Evolutionary conservation across 768 basidiomycete species (phyloP).

Genomic region (Leccinum imitatum): DNA sequence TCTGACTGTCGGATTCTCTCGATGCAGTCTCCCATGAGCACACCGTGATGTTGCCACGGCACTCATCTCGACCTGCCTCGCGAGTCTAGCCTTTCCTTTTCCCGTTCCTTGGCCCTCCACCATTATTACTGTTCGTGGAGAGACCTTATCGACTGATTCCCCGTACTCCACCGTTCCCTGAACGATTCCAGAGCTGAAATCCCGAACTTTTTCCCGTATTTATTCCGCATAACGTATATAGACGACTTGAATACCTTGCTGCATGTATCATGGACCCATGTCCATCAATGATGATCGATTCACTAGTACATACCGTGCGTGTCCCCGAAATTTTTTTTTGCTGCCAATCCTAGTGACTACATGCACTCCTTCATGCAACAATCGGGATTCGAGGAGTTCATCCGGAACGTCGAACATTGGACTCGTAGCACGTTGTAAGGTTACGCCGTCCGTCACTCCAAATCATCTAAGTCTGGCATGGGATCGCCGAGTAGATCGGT

Average conservation of each 20-base stretch:
- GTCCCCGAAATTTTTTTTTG: too few relatives aligned
- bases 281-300: too few relatives aligned
- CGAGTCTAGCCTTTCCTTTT: background rate
- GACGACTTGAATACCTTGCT: background rate
- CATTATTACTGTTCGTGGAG: background rate
- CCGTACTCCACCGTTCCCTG: too few relatives aligned
- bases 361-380: background rate
- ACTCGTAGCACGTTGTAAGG: too few relatives aligned
- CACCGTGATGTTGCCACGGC: background rate
- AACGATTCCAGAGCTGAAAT: too few relatives aligned
- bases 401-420: background rate
- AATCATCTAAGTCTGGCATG: background rate
- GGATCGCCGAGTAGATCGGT: too few relatives aligned
- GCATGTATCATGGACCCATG: too few relatives aligned
- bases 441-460: background rate
- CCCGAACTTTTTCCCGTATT: background rate
- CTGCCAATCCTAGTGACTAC: too few relatives aligned
- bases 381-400: background rate
- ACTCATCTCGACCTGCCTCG: background rate
- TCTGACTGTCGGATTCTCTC: background rate
- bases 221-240: background rate
- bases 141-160: background rate
- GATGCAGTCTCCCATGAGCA: constrained; percentile 12
- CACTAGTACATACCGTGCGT: too few relatives aligned
- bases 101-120: too few relatives aligned